Evolutionary conservation across 2,329 filamentous ascomycete genomes (phyloP), one percentile per base, ranked within the genome.

Genomic region (Neofusicoccum laricinum): DNA sequence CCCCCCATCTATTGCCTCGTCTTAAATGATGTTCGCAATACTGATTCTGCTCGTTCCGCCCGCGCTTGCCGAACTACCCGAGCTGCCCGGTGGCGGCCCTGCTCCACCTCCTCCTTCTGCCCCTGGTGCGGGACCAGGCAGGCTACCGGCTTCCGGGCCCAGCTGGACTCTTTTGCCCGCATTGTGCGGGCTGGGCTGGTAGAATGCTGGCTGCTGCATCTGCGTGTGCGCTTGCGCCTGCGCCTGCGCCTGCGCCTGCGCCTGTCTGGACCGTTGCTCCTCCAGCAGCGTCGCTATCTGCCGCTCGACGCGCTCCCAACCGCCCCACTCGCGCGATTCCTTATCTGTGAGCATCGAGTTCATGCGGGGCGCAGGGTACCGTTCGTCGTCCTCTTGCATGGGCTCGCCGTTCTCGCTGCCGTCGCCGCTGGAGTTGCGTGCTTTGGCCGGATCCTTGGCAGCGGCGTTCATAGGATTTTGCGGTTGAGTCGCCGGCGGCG

Each of bases 251-350:
- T 65, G 62, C n/a, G n/a, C n/a, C 45, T 63, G 64, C 12, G 57
- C 30, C 38, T 64, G 67, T 17, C 61, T 63, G 25, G 36, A 55
- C 30, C 76, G 81, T 66, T 79, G 77, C 62, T 84, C 80, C 11
- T 76, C 82, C 70, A 81, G 75, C 38, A 92, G 76, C 45, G 84
- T 80, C 17, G 84, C 80, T 3, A 91, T 79, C 21, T 86, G 81
- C 62, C 83, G 81, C 70, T 95, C 89, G 14, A 96, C 80, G 66
- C 86, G 85, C 21, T 87, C 86, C 93, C 93, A 97, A 2, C 91
- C 91, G 59, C 88, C 87, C 91, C 92, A 96, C 51, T 90, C 88
- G 61, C 83, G 81, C 49, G 81, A 79, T 68, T 88, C 86, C 11
- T 85, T 83, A 25, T 83, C 82, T 0, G 81, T 84, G 12, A 89